These are phyloP conservation scores for Apostasia ramifera DNA, from an alignment of 106 monocot genomes.

Conservation along the genomic window DNA sequence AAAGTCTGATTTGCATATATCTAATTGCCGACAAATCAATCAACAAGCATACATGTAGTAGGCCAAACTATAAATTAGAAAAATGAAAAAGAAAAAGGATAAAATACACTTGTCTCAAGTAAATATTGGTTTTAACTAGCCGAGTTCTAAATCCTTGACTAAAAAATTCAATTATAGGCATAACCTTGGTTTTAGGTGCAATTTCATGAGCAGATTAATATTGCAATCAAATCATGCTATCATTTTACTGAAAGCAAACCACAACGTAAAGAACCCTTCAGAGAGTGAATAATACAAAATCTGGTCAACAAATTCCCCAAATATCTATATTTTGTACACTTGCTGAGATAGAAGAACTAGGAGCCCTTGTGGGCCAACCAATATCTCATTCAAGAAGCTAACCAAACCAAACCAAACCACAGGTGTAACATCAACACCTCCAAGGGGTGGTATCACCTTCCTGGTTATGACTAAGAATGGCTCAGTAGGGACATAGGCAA, in stretches of 20 bases:
- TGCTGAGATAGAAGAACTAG: slow-evolving; percentile 76
- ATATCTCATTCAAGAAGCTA: slow-evolving; percentile 79
- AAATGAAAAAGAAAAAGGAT: too few relatives aligned
- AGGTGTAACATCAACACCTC: slow-evolving; percentile 83
- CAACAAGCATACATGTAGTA: too few relatives aligned
- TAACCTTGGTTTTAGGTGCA: too few relatives aligned
- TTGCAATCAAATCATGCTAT: background rate
- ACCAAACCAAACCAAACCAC: slow-evolving; percentile 88
- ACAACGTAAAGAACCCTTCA: background rate
- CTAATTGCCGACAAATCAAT: too few relatives aligned
- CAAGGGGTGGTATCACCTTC: slow-evolving; percentile 80
- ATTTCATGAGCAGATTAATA: too few relatives aligned
- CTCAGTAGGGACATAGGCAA: slow-evolving; percentile 81
- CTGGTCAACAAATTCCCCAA: background rate
- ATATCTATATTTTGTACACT: slow-evolving; percentile 10
- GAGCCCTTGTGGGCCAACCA: slow-evolving; percentile 76
- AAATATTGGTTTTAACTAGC: too few relatives aligned
- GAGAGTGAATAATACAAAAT: background rate
- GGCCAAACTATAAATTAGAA: too few relatives aligned
- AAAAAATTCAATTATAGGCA: too few relatives aligned
- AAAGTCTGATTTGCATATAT: too few relatives aligned
- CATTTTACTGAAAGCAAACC: background rate
- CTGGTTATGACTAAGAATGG: slow-evolving; percentile 54
- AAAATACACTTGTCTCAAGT: too few relatives aligned
- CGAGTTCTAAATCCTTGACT: too few relatives aligned